phyloP scores from a whole-genome alignment of 2,329 filamentous ascomycete genomes.

The Ilyonectria mors-panacis region DNA sequence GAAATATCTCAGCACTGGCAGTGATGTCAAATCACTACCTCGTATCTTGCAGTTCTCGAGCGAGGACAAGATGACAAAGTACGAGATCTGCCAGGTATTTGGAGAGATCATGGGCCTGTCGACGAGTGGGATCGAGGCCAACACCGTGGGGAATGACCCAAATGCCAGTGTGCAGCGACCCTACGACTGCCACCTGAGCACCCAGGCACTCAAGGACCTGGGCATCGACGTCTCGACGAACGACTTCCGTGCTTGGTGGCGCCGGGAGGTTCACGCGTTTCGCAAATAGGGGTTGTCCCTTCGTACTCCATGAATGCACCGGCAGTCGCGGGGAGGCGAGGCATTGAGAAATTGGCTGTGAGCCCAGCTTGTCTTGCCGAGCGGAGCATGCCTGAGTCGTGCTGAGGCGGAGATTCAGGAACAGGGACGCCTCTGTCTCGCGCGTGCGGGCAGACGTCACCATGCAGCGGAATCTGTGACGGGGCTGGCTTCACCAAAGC shows the following conservation, averaged over 20 bases:
- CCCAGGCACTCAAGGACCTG: conserved; percentile 78
- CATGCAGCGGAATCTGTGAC: neutral
- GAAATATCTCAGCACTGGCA: conserved; percentile 72
- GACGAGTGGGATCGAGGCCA: conserved; percentile 76
- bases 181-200: conserved; percentile 91
- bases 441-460: conserved; percentile 2
- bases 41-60: conserved; percentile 86
- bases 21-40: conserved; percentile 71
- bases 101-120: conserved; percentile 85
- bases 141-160: conserved; percentile 80
- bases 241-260: conserved; percentile 88
- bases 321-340: neutral
- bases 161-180: conserved; percentile 82
- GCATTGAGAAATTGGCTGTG: conserved; percentile 1
- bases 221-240: conserved; percentile 82
- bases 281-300: conserved; percentile 59
- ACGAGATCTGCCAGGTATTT: conserved; percentile 86
- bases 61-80: conserved; percentile 90
- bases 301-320: neutral
- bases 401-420: conserved; percentile 6
- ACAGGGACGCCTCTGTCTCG: neutral
- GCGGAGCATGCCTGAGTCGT: conserved; percentile 22
- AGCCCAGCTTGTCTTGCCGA: conserved; percentile 21
- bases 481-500: neutral
- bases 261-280: conserved; percentile 72